phyloP scores from a whole-genome alignment of 164 flowering plant genomes.

The Sedum album region DNA sequence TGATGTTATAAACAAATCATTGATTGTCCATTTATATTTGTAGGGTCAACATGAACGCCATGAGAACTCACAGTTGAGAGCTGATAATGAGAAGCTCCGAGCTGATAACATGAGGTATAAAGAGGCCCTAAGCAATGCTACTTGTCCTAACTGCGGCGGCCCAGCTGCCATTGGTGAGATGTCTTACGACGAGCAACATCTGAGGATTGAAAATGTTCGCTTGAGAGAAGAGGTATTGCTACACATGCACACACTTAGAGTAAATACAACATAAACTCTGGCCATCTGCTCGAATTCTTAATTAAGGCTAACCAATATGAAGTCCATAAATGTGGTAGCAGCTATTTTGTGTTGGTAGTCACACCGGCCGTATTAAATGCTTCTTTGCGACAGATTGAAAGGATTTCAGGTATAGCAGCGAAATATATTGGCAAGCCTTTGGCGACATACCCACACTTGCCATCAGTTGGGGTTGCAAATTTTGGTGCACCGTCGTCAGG shows the following conservation, averaged over 20 bases:
- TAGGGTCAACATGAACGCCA: conserved; percentile 83
- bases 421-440: conserved; percentile 82
- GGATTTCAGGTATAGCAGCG: conserved; percentile 77
- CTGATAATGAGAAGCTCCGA: conserved; percentile 78
- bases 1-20: neutral
- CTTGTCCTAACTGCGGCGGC: conserved; percentile 87
- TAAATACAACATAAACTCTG: no score
- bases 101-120: conserved; percentile 75
- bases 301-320: neutral
- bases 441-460: conserved; percentile 25
- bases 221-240: conserved; percentile 66
- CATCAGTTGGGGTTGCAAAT: conserved; percentile 49
- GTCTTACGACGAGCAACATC: conserved; percentile 87
- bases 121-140: conserved; percentile 61
- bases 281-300: no score
- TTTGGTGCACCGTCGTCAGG: conserved; percentile 40
- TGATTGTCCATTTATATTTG: neutral
- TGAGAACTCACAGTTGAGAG: conserved; percentile 60
- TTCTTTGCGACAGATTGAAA: conserved; percentile 48
- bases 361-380: neutral
- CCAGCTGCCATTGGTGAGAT: conserved; percentile 84
- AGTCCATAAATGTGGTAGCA: neutral
- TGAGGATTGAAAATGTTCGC: conserved; percentile 78
- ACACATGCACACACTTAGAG: neutral
- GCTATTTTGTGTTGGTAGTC: neutral